Evolutionary conservation across 441 rosid genomes (phyloP), one percentile per base, ranked within the genome.

Genomic region (Omphalea diandra): DNA sequence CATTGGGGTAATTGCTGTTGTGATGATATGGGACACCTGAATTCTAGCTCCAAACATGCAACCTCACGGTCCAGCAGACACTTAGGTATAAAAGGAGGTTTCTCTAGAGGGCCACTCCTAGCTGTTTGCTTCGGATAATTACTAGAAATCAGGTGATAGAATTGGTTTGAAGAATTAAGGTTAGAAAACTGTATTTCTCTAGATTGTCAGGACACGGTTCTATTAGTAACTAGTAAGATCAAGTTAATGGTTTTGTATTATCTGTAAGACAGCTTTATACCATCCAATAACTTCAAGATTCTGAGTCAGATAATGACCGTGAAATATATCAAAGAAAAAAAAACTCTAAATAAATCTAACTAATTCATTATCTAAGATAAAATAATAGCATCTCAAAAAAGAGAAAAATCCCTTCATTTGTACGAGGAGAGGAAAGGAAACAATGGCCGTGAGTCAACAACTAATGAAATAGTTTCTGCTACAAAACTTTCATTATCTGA

Each of bases 21-120:
- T 92, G 40, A 92, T 90, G 97, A 88, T 88, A 32, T 88, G 97
- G 97, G 93, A 88, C 68, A 83, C 85, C 65, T 87, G 68, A 83
- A 52, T n/a, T n/a, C n/a, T n/a, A n/a, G n/a, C n/a, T n/a, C n/a
- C 14, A 29, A 20, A 10, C 20, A 33, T 7, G 26, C 8, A 14
- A n/a, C n/a, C n/a, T n/a, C n/a, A n/a, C n/a, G n/a, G n/a, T n/a
- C n/a, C n/a, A n/a, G n/a, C n/a, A n/a, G n/a, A n/a, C n/a, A n/a
- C n/a, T n/a, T n/a, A n/a, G n/a, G n/a, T n/a, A n/a, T n/a, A n/a
- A n/a, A n/a, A n/a, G n/a, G n/a, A n/a, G n/a, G n/a, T n/a, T n/a
- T n/a, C n/a, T n/a, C n/a, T n/a, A 32, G 12, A n/a, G 33, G 20
- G n/a, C n/a, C n/a, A n/a, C n/a, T n/a, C n/a, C 1, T 29, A 15